phyloP scores from a whole-genome alignment of 2,329 filamentous ascomycete species.

The Claviceps digitariae region DNA sequence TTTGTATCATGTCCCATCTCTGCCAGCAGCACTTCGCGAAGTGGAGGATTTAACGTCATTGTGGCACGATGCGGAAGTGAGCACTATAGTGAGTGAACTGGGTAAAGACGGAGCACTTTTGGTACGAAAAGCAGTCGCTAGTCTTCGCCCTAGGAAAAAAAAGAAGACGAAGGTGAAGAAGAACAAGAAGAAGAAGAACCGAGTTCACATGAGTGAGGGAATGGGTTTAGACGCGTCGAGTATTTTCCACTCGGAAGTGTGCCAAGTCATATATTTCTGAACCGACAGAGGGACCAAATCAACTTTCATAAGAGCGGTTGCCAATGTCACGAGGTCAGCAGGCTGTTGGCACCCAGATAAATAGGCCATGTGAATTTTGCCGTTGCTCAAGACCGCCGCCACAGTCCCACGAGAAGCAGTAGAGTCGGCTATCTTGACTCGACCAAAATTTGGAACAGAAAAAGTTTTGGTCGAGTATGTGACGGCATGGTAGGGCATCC shows the following conservation, averaged over 20 bases:
- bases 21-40: constrained; percentile 13
- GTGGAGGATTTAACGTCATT: constrained; percentile 22
- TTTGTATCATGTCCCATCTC: constrained; percentile 13
- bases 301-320: not conserved
- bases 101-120: not conserved
- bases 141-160: not conserved
- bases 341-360: constrained; percentile 1
- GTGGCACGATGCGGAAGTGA: not conserved
- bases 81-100: not conserved
- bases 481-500: not conserved
- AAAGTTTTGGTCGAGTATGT: not conserved
- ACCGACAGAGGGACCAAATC: not conserved
- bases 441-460: not conserved
- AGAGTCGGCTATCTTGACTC: not conserved
- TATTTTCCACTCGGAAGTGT: not conserved
- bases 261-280: not conserved
- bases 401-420: constrained; percentile 6
- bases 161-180: not conserved
- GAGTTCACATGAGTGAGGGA: not conserved
- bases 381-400: constrained; percentile 6
- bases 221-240: not conserved
- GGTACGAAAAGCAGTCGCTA: not conserved
- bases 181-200: not conserved
- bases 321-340: constrained; percentile 2
- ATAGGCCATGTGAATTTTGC: constrained; percentile 1